phyloP scores from a whole-genome alignment of 768 basidiomycete genomes.

The Mycena vulgaris region DNA sequence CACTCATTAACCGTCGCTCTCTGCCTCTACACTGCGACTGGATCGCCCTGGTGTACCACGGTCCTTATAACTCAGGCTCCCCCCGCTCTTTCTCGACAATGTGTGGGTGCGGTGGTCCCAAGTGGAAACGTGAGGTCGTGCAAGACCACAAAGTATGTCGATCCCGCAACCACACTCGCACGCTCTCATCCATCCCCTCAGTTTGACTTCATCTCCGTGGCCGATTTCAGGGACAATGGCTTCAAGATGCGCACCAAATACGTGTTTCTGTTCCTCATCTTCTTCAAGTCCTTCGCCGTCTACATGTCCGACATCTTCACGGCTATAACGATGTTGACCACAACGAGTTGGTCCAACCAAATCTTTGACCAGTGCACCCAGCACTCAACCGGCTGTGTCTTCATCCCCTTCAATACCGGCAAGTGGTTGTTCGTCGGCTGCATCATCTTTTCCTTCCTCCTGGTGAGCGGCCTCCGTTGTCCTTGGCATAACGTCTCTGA shows the following conservation, averaged over 20 bases:
- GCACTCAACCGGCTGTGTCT: slow-evolving; percentile 76
- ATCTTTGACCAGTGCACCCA: slow-evolving; percentile 83
- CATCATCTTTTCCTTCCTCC: slow-evolving; percentile 97
- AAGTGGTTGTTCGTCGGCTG: slow-evolving; percentile 99
- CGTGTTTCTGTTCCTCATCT: slow-evolving; percentile 91
- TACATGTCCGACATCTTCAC: slow-evolving; percentile 99
- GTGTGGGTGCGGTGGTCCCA: slow-evolving; percentile 85
- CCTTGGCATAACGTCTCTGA: slow-evolving; percentile 1
- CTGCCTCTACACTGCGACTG: slow-evolving; percentile 57
- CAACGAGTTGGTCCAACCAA: slow-evolving; percentile 90
- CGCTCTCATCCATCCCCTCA: slow-evolving; percentile 48
- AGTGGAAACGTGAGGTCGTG: slow-evolving; percentile 98
- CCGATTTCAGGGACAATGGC: slow-evolving; percentile 92
- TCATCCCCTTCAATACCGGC: slow-evolving; percentile 89
- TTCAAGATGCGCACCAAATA: slow-evolving; percentile 91
- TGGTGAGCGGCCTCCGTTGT: slow-evolving; percentile 67
- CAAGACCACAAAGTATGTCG: slow-evolving; percentile 93
- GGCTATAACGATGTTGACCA: slow-evolving; percentile 95
- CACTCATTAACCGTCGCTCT: slow-evolving; percentile 32
- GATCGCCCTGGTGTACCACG: slow-evolving; percentile 59
- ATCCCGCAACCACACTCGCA: neutral
- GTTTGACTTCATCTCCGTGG: slow-evolving; percentile 98
- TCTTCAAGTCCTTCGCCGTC: slow-evolving; percentile 96
- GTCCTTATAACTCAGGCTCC: slow-evolving; percentile 41
- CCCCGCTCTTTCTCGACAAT: slow-evolving; percentile 53